Evolutionary conservation across 768 basidiomycete species (phyloP).

Genomic region (Leucocoprinus birnbaumii): DNA sequence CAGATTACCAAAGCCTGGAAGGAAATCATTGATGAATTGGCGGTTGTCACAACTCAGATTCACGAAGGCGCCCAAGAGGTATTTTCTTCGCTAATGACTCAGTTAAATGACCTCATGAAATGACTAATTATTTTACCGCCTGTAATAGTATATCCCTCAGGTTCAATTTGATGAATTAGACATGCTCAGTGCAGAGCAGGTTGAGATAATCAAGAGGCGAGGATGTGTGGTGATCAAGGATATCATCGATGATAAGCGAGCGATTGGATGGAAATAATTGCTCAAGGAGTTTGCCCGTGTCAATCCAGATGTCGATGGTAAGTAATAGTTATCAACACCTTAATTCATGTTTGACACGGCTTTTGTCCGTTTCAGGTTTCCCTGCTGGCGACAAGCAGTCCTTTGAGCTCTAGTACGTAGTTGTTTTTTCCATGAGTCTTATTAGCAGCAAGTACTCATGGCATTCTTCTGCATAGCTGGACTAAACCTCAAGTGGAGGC

Average conservation of each 20-base stretch:
- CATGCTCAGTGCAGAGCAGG: conserved; percentile 38
- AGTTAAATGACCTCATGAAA: no score
- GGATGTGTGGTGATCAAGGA: conserved; percentile 62
- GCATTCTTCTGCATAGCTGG: background rate
- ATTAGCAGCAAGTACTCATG: no score
- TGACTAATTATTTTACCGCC: no score
- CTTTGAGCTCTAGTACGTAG: conserved; percentile 65
- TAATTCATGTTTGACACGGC: no score
- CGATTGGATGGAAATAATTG: conserved; percentile 53
- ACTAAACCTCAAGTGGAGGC: conserved; percentile 53
- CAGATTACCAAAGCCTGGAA: conserved; percentile 53
- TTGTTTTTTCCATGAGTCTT: background rate
- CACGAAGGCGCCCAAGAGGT: conserved; percentile 48
- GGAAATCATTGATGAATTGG: conserved; percentile 52
- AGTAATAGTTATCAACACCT: background rate
- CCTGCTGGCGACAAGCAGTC: conserved; percentile 66
- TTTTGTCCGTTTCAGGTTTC: conserved; percentile 37
- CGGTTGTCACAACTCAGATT: conserved; percentile 40
- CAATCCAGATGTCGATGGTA: conserved; percentile 55
- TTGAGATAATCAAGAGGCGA: conserved; percentile 47
- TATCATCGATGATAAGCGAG: conserved; percentile 56
- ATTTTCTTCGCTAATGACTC: conserved; percentile 16
- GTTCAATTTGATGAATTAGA: conserved; percentile 55
- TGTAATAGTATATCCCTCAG: conserved; percentile 65
- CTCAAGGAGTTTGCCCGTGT: conserved; percentile 53